Percentiles rank a stretch among this genome's conserved stretches.
phyloP scores from a whole-genome alignment of 139 green algal genomes.

The Desmodesmus armatus region DNA sequence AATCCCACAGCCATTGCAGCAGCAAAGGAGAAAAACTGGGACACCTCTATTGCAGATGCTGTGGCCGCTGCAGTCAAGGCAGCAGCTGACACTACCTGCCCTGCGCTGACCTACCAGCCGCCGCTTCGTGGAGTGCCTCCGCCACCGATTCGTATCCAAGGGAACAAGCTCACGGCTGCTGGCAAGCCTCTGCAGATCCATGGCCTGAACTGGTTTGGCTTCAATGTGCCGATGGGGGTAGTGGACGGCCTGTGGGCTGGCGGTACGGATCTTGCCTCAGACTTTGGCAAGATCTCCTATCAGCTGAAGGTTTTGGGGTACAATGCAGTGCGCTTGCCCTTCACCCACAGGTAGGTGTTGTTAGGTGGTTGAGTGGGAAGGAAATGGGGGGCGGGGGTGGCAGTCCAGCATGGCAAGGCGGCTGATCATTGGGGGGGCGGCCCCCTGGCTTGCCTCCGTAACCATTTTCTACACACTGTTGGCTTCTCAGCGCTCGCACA shows the following conservation, averaged over 20 bases:
- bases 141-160: neutral
- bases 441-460: no score
- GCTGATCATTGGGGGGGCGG: no score
- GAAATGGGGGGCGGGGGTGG: no score
- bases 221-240: conserved; percentile 38
- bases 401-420: no score
- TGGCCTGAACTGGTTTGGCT: conserved; percentile 35
- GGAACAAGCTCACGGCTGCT: neutral
- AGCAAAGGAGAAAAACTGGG: neutral
- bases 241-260: conserved; percentile 47
- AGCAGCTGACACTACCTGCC: neutral
- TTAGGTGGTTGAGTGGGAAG: no score
- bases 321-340: conserved; percentile 48
- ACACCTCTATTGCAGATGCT: neutral
- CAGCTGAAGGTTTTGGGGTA: conserved; percentile 32
- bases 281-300: conserved; percentile 44
- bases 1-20: neutral
- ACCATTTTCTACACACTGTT: no score
- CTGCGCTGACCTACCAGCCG: neutral
- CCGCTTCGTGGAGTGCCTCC: neutral
- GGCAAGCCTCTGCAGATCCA: neutral
- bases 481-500: no score
- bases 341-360: conserved; percentile 6
- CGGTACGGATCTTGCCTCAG: conserved; percentile 30
- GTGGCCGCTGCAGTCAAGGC: neutral